Evolutionary conservation across 1,284 basidiomycete species (phyloP), one percentile per base, ranked within the genome.

Genomic region (Fistulinella cinereoalba): DNA sequence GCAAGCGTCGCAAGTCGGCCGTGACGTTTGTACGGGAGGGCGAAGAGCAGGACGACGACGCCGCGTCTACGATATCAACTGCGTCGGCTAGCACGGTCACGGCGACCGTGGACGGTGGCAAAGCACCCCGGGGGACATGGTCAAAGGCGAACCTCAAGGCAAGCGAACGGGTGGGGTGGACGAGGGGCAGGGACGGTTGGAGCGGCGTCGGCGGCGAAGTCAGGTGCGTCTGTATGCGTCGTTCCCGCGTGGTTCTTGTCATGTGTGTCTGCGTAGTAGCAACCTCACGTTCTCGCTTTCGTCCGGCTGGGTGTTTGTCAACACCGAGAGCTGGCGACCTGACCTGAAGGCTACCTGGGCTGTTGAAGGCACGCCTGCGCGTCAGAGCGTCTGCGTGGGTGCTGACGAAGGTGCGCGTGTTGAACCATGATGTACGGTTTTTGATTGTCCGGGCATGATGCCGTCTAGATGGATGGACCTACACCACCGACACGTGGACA

Each of bases 271-370:
- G 57, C 46, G 38, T 49, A 87, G 83, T 69, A 88, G 85, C 65
- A 86, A 85, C 70, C 73, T 88, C 48, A 87, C 83, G 10, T 88
- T 89, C 53, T 77, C 81, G 5, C 77, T 90, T 22, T 75, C 77
- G 3, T 71, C 77, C 6, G 81, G 82, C 0, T 89, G 85, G 85
- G 63, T 68, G 0, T 89, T 88, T 53, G 78, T 89, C 6, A 74
- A 80, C 52, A 83, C 83, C 0, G 86, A 90, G 55, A 79, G 83
- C 50, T 89, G 87, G 88, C 71, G 82, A 46, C 73, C 79, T 15
- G 86, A 89, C 64, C 52, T 81, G 11, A 68, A 70, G 31, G 83
- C 74, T 1, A 59, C 56, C 6, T 88, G 85, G 85, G 70, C 71
- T 1, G 29, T 52, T 6, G 27, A 51, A 4, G 27, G 31, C 5